Evolutionary conservation across 208 protist species (phyloP).

Genomic region (Leishmania arabica): DNA sequence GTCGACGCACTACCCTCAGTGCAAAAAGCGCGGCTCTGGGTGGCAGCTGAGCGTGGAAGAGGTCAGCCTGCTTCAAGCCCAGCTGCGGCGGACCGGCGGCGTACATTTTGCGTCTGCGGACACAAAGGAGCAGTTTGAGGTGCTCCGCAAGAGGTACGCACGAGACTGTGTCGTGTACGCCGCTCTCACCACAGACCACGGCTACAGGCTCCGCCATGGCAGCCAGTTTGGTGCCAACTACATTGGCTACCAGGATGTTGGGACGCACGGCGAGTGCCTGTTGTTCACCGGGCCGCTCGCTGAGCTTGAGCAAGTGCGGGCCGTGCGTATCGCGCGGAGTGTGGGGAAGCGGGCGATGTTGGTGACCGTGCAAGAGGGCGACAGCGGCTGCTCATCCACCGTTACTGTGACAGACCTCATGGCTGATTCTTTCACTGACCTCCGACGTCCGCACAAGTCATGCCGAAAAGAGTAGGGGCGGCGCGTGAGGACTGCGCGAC

Average conservation of each 20-base stretch:
- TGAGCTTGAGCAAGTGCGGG: slow-evolving; percentile 39
- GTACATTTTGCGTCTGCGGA: slow-evolving; percentile 31
- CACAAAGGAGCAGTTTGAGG: slow-evolving; percentile 15
- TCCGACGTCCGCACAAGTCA: slow-evolving; percentile 1
- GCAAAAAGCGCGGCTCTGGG: slow-evolving; percentile 47
- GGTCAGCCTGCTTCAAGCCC: slow-evolving; percentile 33
- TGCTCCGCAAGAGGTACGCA: slow-evolving; percentile 23
- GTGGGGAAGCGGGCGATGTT: slow-evolving; percentile 56
- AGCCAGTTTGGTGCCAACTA: slow-evolving; percentile 71
- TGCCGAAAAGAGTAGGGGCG: slow-evolving; percentile 3
- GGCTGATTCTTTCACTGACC: background rate
- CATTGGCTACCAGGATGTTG: slow-evolving; percentile 53
- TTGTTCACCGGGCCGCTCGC: slow-evolving; percentile 56
- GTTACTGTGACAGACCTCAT: slow-evolving; percentile 1
- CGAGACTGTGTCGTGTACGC: slow-evolving; percentile 50
- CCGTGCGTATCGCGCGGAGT: slow-evolving; percentile 49
- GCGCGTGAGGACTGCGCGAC: background rate
- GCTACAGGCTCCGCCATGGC: slow-evolving; percentile 57
- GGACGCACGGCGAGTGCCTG: slow-evolving; percentile 50
- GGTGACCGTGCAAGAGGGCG: slow-evolving; percentile 15
- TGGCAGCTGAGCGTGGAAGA: slow-evolving; percentile 69
- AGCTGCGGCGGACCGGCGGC: background rate
- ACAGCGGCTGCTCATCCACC: background rate
- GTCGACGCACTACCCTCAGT: slow-evolving; percentile 46
- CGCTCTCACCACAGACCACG: slow-evolving; percentile 39